A percentile compares a stretch with the other conserved stretches of the same genome.
Evolutionary conservation across 345 rosid genomes (phyloP).

Genomic region (Stellera chamaejasme): DNA sequence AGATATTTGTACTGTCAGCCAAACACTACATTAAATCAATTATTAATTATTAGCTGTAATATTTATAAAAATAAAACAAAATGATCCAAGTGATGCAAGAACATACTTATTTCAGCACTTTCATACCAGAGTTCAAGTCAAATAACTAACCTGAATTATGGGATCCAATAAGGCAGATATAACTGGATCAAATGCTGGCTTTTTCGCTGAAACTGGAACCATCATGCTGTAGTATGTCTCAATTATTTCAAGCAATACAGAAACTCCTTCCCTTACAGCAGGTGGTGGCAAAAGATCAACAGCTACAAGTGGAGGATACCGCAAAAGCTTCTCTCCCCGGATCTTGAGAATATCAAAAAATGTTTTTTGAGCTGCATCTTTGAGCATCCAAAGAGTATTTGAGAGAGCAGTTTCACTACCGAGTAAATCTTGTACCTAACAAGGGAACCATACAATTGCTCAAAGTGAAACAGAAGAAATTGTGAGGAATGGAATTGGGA

Average conservation of each 20-base stretch:
- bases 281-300: conserved; percentile 92
- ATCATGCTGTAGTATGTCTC: conserved; percentile 76
- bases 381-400: conserved; percentile 76
- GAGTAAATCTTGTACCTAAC: conserved; percentile 84
- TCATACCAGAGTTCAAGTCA: no score
- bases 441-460: conserved; percentile 1
- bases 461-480: neutral
- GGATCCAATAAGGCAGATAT: conserved; percentile 89
- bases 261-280: conserved; percentile 89
- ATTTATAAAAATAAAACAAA: neutral
- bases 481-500: no score
- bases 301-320: conserved; percentile 93
- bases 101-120: neutral
- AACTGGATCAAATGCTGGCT: conserved; percentile 67
- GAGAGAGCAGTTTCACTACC: conserved; percentile 85
- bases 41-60: no score
- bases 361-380: conserved; percentile 90
- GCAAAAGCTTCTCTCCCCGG: conserved; percentile 89
- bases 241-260: conserved; percentile 83
- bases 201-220: conserved; percentile 65
- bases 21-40: no score
- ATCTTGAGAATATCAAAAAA: conserved; percentile 84
- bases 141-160: conserved; percentile 62
- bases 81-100: neutral
- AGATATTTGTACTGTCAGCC: no score